phyloP scores from a whole-genome alignment of 495 filamentous ascomycete genomes.

The Podospora pseudocomata region DNA sequence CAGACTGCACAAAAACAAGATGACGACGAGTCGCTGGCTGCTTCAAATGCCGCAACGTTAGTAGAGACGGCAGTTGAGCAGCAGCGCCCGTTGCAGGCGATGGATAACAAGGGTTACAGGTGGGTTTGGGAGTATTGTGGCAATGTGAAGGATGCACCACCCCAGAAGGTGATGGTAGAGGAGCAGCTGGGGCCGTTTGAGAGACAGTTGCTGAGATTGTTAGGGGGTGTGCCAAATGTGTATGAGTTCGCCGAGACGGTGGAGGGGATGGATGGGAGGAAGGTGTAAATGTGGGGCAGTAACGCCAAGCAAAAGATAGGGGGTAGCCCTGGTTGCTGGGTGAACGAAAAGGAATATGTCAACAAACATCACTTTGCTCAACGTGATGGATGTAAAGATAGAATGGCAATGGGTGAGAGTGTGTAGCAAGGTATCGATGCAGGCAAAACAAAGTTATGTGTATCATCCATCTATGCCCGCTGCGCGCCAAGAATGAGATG shows the following conservation, averaged over 20 bases:
- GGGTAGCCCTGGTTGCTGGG: background rate
- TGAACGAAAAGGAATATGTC: background rate
- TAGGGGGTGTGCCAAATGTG: slow-evolving; percentile 39
- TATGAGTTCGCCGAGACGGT: slow-evolving; percentile 34
- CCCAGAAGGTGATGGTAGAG: slow-evolving; percentile 41
- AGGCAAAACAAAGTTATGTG: too few relatives aligned
- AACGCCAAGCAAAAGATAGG: background rate
- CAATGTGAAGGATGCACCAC: slow-evolving; percentile 36
- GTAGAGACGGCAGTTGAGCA: slow-evolving; percentile 14
- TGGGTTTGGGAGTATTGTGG: slow-evolving; percentile 54
- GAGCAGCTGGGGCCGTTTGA: slow-evolving; percentile 52
- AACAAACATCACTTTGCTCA: background rate
- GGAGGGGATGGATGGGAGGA: slow-evolving; percentile 6
- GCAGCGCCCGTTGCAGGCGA: slow-evolving; percentile 15
- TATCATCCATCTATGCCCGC: too few relatives aligned
- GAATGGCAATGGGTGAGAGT: background rate
- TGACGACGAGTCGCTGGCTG: background rate
- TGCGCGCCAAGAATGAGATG: too few relatives aligned
- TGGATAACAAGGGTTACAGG: slow-evolving; percentile 24
- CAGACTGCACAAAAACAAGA: background rate
- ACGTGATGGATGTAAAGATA: background rate
- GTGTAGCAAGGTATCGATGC: background rate
- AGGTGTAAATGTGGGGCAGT: background rate
- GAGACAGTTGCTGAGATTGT: slow-evolving; percentile 41
- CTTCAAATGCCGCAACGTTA: slow-evolving; percentile 6